Evolutionary conservation across 2,329 filamentous ascomycete genomes (phyloP).

Genomic region (Fusarium brevicatenulatum): DNA sequence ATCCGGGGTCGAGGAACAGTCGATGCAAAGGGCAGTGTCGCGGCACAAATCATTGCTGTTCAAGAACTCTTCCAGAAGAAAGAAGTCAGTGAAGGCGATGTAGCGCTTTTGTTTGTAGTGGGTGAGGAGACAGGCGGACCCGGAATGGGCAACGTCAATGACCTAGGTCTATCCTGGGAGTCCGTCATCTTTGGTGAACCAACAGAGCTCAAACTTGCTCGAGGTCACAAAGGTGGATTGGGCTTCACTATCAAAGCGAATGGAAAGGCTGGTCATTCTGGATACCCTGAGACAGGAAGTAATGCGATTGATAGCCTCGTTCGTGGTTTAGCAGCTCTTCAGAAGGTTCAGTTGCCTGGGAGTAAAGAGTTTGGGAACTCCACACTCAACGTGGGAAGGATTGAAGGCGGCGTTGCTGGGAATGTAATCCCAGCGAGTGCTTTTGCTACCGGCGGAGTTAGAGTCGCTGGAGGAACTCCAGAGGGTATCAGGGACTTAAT

Average conservation of each 20-base stretch:
- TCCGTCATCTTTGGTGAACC: slow-evolving; percentile 9
- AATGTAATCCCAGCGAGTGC: slow-evolving; percentile 8
- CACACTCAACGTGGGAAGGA: not conserved
- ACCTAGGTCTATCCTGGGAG: not conserved
- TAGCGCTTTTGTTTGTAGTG: not conserved
- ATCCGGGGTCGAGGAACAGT: slow-evolving; percentile 9
- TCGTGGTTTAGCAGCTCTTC: not conserved
- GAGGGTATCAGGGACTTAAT: not conserved
- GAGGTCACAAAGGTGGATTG: slow-evolving; percentile 1
- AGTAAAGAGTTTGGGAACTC: slow-evolving; percentile 1
- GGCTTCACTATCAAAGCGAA: not conserved
- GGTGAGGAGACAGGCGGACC: not conserved
- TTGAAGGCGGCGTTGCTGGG: not conserved
- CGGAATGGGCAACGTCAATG: not conserved
- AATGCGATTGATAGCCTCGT: slow-evolving; percentile 16
- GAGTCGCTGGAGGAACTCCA: slow-evolving; percentile 3
- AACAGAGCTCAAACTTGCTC: slow-evolving; percentile 4
- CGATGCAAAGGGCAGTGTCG: slow-evolving; percentile 4
- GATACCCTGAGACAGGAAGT: not conserved
- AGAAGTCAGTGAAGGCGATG: accelerated
- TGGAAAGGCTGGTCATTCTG: slow-evolving; percentile 6
- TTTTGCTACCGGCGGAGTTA: not conserved
- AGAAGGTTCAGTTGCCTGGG: not conserved
- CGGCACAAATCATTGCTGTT: not conserved
- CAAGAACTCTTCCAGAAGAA: not conserved